Base-by-base conservation (phyloP, 2,329 filamentous ascomycete genomes). In the Diaporthe longicolla region DNA sequence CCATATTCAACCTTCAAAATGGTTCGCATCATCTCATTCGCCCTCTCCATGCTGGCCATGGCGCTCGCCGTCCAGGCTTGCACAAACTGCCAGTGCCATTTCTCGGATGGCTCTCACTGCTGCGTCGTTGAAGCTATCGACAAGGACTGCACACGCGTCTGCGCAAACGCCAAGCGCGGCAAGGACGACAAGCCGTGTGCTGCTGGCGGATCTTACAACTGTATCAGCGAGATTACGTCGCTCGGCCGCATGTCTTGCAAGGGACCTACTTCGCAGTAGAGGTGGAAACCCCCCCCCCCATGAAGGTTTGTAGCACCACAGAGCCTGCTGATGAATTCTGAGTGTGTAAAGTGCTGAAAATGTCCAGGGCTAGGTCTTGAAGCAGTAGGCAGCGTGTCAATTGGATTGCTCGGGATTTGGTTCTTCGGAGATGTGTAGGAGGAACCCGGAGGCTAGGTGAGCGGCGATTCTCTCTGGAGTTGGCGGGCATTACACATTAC, bases 171-270 rank as follows among this genome's bases (percentile, higher is more conserved):
- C 32, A n/a, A 37, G 57, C 57, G 57, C n/a, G 57, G 57, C 4
- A 59, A 59, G 57, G 57, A 59, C 57, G 57, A 59, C 35, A 59
- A 59, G 57, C 57, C 57, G 0, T 59, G 57, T n/a, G 32, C 37
- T 26, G 57, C 57, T 8, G 57, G 57, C 37, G 57, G 57, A 9
- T 59, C 57, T 5, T 59, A 59, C 35, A 59, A 40, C 35, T 59
- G 57, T 32, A 40, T 59, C 57, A 40, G 57, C 35, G 21, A n/a
- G 6, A 24, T 59, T 4, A 59, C 57, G 11, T 40, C 57, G 32
- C 57, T 59, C 7, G 32, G 21, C 6, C n/a, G 57, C 11, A 59
- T 59, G 57, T 40, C 57, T 3, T 59, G 57, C 55, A 59, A 59
- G 55, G 55, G 55, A 6, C 55, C 55, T 24, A 40, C 13, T 24